Evolutionary conservation across 306 rosid genomes (phyloP).

Genomic region (Cercis canadensis): DNA sequence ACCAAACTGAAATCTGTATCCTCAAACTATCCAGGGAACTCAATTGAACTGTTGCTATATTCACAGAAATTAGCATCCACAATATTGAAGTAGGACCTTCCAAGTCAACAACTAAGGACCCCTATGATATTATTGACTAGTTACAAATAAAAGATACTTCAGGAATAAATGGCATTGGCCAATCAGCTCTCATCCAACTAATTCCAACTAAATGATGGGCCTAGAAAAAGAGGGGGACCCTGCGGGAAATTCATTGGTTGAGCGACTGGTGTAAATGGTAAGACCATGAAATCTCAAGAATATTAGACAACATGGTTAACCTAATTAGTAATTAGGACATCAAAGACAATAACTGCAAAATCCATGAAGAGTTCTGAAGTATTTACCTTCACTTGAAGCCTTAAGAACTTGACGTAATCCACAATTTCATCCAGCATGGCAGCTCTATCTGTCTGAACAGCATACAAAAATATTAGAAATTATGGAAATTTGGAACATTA

Average conservation of each 20-base stretch:
- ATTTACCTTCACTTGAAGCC: conserved; percentile 93
- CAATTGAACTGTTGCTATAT: conserved; percentile 18
- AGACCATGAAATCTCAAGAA: conserved; percentile 20
- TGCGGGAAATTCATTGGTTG: conserved; percentile 1
- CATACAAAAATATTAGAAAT: conserved; percentile 38
- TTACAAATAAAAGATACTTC: neutral
- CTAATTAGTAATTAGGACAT: too few species aligned
- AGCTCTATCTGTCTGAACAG: conserved; percentile 85
- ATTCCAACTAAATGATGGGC: too few species aligned
- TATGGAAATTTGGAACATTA: neutral
- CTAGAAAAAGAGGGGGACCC: too few species aligned
- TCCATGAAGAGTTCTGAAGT: conserved; percentile 25
- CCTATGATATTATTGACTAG: conserved; percentile 21
- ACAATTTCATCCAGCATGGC: conserved; percentile 97
- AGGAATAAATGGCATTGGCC: neutral
- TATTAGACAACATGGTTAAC: too few species aligned
- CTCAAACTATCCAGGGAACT: conserved; percentile 19
- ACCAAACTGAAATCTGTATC: conserved; percentile 22
- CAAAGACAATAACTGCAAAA: conserved; percentile 10
- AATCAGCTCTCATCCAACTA: neutral
- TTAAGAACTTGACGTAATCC: conserved; percentile 95
- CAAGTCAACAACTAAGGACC: conserved; percentile 25
- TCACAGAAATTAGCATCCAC: conserved; percentile 27
- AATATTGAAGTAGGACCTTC: conserved; percentile 17
- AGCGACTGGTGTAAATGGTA: conserved; percentile 1